Evolutionary conservation across 1,284 basidiomycete genomes (phyloP).

Genomic region (Irpex sp.): DNA sequence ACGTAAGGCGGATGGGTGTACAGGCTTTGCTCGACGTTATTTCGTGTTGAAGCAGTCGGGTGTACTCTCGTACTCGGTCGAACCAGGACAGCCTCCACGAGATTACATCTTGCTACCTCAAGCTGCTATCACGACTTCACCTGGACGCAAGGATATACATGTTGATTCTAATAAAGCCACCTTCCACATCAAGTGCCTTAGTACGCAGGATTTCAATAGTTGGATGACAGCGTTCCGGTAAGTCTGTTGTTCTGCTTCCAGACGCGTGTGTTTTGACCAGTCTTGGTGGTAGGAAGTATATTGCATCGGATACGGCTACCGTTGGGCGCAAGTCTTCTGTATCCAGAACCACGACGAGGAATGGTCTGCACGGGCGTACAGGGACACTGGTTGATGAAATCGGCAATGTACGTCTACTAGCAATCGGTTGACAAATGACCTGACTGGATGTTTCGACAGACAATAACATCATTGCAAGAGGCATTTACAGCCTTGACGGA

Average conservation of each 20-base stretch:
- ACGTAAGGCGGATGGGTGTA: not conserved
- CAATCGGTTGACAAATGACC: not conserved
- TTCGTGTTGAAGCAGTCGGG: conserved; percentile 68
- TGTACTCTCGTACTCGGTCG: conserved; percentile 71
- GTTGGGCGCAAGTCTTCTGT: conserved; percentile 45
- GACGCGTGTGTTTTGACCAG: not conserved
- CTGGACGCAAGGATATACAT: conserved; percentile 70
- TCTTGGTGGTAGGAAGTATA: conserved; percentile 49
- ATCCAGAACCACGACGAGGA: conserved; percentile 21
- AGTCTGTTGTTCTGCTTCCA: not conserved
- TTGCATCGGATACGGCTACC: conserved; percentile 40
- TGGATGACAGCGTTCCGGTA: conserved; percentile 77
- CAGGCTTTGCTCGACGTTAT: conserved; percentile 82
- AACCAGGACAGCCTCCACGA: conserved; percentile 64
- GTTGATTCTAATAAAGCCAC: conserved; percentile 74
- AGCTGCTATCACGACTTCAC: conserved; percentile 70
- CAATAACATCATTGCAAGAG: conserved; percentile 25
- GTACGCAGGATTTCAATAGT: conserved; percentile 61
- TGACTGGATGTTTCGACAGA: conserved; percentile 16
- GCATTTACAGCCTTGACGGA: conserved; percentile 20
- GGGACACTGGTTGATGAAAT: conserved; percentile 58
- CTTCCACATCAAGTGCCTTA: conserved; percentile 77
- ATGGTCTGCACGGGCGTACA: conserved; percentile 39
- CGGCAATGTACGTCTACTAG: conserved; percentile 41
- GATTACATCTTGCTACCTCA: conserved; percentile 67